Evolutionary conservation across 495 filamentous ascomycete genomes (phyloP).

Genomic region (Aspergillus biplanus): DNA sequence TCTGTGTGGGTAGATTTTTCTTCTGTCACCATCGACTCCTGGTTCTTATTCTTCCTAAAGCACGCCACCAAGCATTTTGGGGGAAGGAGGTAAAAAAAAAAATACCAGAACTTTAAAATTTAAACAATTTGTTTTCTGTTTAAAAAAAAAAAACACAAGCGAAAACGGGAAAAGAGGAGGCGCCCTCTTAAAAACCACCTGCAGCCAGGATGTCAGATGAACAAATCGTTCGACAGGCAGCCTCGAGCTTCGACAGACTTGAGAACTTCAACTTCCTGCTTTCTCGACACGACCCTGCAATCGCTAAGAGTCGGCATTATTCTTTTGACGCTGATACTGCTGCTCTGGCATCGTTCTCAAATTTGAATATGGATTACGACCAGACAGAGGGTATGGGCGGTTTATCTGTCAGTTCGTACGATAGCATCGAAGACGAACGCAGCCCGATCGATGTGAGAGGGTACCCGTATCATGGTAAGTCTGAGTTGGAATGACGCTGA

Average conservation of each 20-base stretch:
- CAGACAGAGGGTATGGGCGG: conserved; percentile 53
- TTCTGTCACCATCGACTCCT: conserved; percentile 26
- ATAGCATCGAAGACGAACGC: conserved; percentile 52
- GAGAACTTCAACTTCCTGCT: conserved; percentile 51
- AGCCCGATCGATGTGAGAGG: conserved; percentile 47
- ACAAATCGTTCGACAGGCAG: conserved; percentile 34
- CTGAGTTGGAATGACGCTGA: conserved; percentile 33
- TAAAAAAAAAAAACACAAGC: conserved; percentile 15
- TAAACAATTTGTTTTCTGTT: conserved; percentile 16
- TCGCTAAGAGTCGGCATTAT: conserved; percentile 44
- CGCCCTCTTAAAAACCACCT: conserved; percentile 25
- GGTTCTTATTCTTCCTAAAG: conserved; percentile 17
- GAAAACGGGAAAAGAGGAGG: conserved; percentile 14
- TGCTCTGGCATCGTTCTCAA: conserved; percentile 41
- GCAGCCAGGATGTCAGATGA: conserved; percentile 46
- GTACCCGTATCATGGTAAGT: conserved; percentile 52
- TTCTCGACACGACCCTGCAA: conserved; percentile 42
- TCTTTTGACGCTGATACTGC: conserved; percentile 47
- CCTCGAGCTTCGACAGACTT: conserved; percentile 42
- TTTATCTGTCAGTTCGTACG: conserved; percentile 54
- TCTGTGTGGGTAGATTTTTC: conserved; percentile 11
- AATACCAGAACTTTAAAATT: conserved; percentile 20
- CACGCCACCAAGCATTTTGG: conserved; percentile 23
- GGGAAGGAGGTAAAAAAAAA: conserved; percentile 23
- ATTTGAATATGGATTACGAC: conserved; percentile 50